These are phyloP conservation scores for Passalora sequoiae DNA, from an alignment of 2,329 filamentous ascomycete species.

Conservation along the genomic window DNA sequence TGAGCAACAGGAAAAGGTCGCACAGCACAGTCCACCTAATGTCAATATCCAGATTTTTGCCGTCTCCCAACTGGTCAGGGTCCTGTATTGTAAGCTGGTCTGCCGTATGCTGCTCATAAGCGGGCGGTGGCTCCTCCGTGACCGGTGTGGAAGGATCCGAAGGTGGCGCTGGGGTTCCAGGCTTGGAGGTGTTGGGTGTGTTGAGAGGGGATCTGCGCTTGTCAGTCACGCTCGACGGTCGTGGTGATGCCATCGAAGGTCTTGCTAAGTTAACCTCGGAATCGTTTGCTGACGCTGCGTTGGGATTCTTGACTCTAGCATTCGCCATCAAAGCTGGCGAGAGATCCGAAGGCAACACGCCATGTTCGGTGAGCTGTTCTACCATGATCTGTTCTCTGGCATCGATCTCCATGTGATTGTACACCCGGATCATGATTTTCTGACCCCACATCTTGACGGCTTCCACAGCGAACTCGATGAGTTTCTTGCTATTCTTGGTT, in stretches of 20 bases:
- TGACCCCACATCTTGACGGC: conserved; percentile 92
- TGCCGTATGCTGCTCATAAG: conserved; percentile 58
- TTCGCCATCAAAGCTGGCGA: conserved; percentile 87
- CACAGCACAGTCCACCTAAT: conserved; percentile 95
- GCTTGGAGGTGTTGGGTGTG: conserved; percentile 18
- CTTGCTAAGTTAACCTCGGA: conserved; percentile 31
- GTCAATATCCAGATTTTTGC: conserved; percentile 87
- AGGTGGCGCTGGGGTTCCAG: conserved; percentile 34
- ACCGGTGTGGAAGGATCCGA: conserved; percentile 9
- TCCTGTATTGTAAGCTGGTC: conserved; percentile 74
- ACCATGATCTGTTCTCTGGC: conserved; percentile 95
- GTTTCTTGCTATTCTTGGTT: conserved; percentile 66
- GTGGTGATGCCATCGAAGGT: conserved; percentile 24
- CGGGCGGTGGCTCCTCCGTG: conserved; percentile 38
- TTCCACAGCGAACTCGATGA: conserved; percentile 64
- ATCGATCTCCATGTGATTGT: conserved; percentile 94
- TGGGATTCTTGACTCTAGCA: conserved; percentile 82
- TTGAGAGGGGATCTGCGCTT: conserved; percentile 15
- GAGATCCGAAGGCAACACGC: conserved; percentile 76
- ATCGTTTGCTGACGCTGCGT: conserved; percentile 11
- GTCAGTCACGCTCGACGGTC: conserved; percentile 19
- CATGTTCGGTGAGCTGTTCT: conserved; percentile 89
- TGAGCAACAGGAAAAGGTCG: conserved; percentile 90
- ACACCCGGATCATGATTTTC: conserved; percentile 94
- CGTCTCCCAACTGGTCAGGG: conserved; percentile 74